Evolutionary conservation across 495 filamentous ascomycete genomes (phyloP).

Genomic region (Aspergillus biplanus): DNA sequence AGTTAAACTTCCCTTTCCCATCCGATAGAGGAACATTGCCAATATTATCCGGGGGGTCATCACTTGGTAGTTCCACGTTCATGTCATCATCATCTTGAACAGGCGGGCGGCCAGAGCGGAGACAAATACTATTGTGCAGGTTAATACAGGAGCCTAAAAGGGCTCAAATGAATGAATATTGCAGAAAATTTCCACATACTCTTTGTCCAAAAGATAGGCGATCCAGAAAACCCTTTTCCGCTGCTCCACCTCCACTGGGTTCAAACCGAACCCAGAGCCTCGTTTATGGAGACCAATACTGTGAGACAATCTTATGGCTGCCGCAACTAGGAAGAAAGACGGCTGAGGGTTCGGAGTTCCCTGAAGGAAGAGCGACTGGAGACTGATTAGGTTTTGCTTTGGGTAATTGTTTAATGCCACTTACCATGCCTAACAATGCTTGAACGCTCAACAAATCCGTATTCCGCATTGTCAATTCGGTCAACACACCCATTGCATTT

Average conservation of each 20-base stretch:
- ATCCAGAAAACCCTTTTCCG: slow-evolving; percentile 98
- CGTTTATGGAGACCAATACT: slow-evolving; percentile 95
- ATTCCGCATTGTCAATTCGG: slow-evolving; percentile 92
- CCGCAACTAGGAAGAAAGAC: slow-evolving; percentile 89
- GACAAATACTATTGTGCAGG: slow-evolving; percentile 64
- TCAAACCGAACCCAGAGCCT: slow-evolving; percentile 88
- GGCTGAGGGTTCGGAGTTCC: slow-evolving; percentile 97
- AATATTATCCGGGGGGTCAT: slow-evolving; percentile 87
- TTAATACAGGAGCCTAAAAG: slow-evolving; percentile 23
- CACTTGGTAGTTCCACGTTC: slow-evolving; percentile 94
- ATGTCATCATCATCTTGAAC: slow-evolving; percentile 98
- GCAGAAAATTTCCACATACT: slow-evolving; percentile 48
- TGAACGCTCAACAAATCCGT: slow-evolving; percentile 97
- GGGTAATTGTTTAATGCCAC: slow-evolving; percentile 9
- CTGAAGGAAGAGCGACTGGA: slow-evolving; percentile 84
- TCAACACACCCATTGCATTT: slow-evolving; percentile 91
- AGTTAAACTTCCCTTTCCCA: slow-evolving; percentile 90
- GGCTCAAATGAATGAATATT: not conserved
- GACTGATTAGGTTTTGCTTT: slow-evolving; percentile 19
- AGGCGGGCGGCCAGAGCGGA: slow-evolving; percentile 88
- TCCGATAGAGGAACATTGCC: slow-evolving; percentile 90
- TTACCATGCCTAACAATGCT: slow-evolving; percentile 88
- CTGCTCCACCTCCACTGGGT: slow-evolving; percentile 89
- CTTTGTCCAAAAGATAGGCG: slow-evolving; percentile 93
- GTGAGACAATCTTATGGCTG: slow-evolving; percentile 88